Conservation (phyloP, 2,329 filamentous ascomycete genomes). For the Pseudofabraea citricarpa region DNA sequence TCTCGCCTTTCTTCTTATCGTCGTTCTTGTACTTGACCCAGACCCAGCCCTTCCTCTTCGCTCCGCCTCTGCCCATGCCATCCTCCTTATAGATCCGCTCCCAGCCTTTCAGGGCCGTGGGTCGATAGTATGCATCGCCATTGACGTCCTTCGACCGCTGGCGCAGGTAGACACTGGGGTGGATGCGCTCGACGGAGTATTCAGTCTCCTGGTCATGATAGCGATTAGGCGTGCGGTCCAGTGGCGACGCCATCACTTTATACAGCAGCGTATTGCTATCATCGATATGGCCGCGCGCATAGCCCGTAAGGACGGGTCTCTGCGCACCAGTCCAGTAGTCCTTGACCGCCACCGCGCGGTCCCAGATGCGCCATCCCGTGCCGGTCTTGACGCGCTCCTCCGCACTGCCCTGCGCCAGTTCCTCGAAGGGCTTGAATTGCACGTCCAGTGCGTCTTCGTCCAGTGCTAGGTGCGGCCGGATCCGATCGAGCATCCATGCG, state of each 20-base stretch:
- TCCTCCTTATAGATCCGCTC: not conserved
- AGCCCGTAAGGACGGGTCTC: not conserved
- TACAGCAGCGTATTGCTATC: constrained; percentile 4
- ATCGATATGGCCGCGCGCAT: constrained; percentile 6
- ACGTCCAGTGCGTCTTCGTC: not conserved
- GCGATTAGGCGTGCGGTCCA: constrained; percentile 3
- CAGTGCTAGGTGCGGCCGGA: not conserved
- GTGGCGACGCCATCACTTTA: constrained; percentile 3
- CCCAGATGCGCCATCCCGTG: not conserved
- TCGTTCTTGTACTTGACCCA: constrained; percentile 1
- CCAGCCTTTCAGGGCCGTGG: not conserved
- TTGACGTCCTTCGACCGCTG: not conserved
- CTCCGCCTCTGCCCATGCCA: not conserved
- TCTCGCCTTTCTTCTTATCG: not conserved
- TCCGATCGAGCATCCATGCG: constrained; percentile 1
- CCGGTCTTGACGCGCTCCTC: not conserved
- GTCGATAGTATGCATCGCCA: not conserved
- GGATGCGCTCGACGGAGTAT: not conserved
- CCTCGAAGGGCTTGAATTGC: not conserved
- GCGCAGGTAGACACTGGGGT: constrained; percentile 2
- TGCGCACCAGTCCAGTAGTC: not conserved
- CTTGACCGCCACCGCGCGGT: not conserved
- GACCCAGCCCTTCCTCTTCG: not conserved
- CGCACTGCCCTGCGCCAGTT: not conserved
- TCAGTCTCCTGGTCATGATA: not conserved